Evolutionary conservation across 1,139 yeast species (phyloP), one percentile per base, ranked within the genome.

Genomic region (Geotrichum aggregatum): DNA sequence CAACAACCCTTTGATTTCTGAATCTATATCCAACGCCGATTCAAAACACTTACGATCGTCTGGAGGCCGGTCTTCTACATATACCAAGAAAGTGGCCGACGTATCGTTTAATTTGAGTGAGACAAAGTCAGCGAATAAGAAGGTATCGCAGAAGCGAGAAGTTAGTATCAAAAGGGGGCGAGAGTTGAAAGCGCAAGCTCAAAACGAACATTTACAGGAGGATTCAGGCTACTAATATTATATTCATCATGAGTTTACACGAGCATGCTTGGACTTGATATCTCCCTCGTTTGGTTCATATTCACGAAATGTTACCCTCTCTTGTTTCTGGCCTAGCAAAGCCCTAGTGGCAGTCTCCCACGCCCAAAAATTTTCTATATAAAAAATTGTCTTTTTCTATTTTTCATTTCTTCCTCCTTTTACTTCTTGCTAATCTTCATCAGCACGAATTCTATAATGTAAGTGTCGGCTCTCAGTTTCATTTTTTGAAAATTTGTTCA

Each of bases 1-100:
- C 28, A 73, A 74, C 52, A 82, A 79, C 63, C 74, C 74, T 6
- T 13, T 49, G 28, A 24, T 49, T 18, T 22, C 14, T 1, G 49
- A 49, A 21, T 44, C 46, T 26, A 18, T 44, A 18, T 18, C 46
- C 8, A 24, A 22, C 4, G 48, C 52, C 2, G 52, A 48, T 3
- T 42, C 52, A 3, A 35, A 19, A 11, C 35, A 28, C 16, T 26
- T 42, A 11, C 7, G n/a, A 2, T 21, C 22, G 18, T 21, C 43
- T 10, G 4, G n/a, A 18, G 35, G 36, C 19, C n/a, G 19, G 13
- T 26, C 34, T 2, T 22, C 21, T 2, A n/a, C n/a, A n/a, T n/a
- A n/a, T n/a, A 28, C 16, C 1, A 13, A 10, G 22, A 28, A 14
- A 5, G 13, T 21, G 2, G n/a, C 22, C 2, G 45, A 42, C 4